Percentiles rank a stretch among this genome's conserved stretches.
These are phyloP conservation scores for Nepenthes gracilis DNA, from an alignment of 148 eudicot species.

Conservation along the genomic window DNA sequence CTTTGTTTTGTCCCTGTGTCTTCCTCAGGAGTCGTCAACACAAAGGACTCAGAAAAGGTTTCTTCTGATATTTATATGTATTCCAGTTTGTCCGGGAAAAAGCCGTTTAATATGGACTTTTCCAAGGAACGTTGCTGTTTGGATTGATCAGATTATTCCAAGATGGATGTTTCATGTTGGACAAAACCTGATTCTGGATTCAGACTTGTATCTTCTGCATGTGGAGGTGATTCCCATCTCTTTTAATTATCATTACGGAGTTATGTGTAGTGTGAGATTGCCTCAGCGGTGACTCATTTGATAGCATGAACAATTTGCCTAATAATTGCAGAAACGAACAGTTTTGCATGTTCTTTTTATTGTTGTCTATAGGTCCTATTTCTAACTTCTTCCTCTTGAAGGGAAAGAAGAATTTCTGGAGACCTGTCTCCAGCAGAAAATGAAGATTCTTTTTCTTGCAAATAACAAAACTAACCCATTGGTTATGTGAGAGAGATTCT, in stretches of 20 bases:
- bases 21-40: slow-evolving; percentile 27
- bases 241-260: not conserved
- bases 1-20: not conserved
- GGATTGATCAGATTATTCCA: slow-evolving; percentile 68
- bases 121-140: slow-evolving; percentile 67
- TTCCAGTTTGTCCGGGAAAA: slow-evolving; percentile 86
- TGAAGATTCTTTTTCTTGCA: too few species aligned
- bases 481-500: too few species aligned
- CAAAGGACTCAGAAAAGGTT: slow-evolving; percentile 18
- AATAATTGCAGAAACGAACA: too few species aligned
- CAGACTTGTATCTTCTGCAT: slow-evolving; percentile 74
- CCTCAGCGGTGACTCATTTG: too few species aligned
- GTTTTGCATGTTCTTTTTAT: too few species aligned
- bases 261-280: too few species aligned
- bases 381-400: too few species aligned
- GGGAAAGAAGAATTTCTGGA: too few species aligned
- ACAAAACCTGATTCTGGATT: slow-evolving; percentile 67
- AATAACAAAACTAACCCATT: too few species aligned
- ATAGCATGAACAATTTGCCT: too few species aligned
- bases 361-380: too few species aligned
- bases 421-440: too few species aligned
- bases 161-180: slow-evolving; percentile 72
- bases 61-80: slow-evolving; percentile 49
- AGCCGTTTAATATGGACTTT: slow-evolving; percentile 71
- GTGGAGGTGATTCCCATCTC: slow-evolving; percentile 38